Evolutionary conservation across 169 alveolate genomes (phyloP), one percentile per base, ranked within the genome.

Genomic region (Perkinsus chesapeaki): DNA sequence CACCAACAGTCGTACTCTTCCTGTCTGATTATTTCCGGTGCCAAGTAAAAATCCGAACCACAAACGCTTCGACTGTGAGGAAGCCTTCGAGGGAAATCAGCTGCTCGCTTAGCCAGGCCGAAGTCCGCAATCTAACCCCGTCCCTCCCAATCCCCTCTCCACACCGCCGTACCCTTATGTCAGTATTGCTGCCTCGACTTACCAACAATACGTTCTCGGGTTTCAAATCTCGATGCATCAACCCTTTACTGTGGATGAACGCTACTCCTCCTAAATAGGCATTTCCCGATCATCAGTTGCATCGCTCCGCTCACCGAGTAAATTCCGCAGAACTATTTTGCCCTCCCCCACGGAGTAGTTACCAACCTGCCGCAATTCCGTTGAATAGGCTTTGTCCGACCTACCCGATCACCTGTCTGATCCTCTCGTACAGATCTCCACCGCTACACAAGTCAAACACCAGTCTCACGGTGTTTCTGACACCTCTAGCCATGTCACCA

Each of bases 11-110:
- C 82, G 91, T 95, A 95, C 91, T 95, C 96, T 94, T 95, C 93
- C 92, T 93, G 96, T 47, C 91, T 73, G n/a, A 95, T 94, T 92
- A 95, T 93, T 48, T 95, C 96, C 3, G 96, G 96, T 27, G 96
- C 95, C 48, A 95, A 39, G 93, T 95, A 95, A 39, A 95, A 95
- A 92, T 95, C 96, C n/a, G 95, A 93, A 10, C 96, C 96, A 73
- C 96, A 95, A n/a, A 94, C 60, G 31, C 96, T 94, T 36, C 73
- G 60, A 36, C 96, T 93, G 39, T 95, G 92, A 60, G 94, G 94
- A 34, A 95, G 73, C 39, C 73, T 73, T 34, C 60, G 92, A 27
- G 92, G 73, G 48, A n/a, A 39, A 37, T 19, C 91, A 48, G 39
- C 31, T 93, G 73, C 27, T 36, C 93, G 39, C 93, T 94, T 95